Conservation (phyloP, 805 yeast genomes). For the Metschnikowia lochheadii region DNA sequence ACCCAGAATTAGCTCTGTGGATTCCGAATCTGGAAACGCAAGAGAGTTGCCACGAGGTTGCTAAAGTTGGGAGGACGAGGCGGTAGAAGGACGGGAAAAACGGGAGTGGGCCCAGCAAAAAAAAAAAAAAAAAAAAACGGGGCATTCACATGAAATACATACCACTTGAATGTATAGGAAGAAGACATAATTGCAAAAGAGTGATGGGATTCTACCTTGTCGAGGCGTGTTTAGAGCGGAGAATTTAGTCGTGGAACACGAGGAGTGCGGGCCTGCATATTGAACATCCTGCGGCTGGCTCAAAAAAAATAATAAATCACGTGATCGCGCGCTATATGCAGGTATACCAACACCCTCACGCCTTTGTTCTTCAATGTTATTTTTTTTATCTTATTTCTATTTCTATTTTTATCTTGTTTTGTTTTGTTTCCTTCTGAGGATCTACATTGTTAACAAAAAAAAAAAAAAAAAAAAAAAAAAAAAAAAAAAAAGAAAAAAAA, state of each 20-base stretch:
- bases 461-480: no score
- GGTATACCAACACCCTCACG: background rate
- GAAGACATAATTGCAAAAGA: slow-evolving; percentile 25
- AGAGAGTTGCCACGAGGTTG: background rate
- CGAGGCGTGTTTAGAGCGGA: background rate
- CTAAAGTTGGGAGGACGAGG: background rate
- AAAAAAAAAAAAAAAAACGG: no score
- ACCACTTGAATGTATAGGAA: slow-evolving; percentile 38
- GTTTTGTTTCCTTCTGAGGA: no score
- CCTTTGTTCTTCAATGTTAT: no score
- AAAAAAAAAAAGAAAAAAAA: no score
- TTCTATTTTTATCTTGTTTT: no score
- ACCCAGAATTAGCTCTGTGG: no score
- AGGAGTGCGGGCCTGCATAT: slow-evolving; percentile 1
- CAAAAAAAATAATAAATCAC: no score
- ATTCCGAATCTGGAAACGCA: no score
- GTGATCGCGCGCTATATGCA: background rate
- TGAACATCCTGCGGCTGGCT: background rate
- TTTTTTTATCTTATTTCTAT: no score
- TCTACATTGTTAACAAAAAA: no score
- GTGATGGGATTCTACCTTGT: background rate
- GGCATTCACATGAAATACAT: slow-evolving; percentile 15
- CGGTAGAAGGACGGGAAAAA: background rate
- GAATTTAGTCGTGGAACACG: background rate
- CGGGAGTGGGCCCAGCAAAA: background rate